A percentile compares a stretch with the other conserved stretches of the same genome.
phyloP scores from a whole-genome alignment of 2,329 filamentous ascomycete genomes.

The Myriosclerotinia scirpicola region DNA sequence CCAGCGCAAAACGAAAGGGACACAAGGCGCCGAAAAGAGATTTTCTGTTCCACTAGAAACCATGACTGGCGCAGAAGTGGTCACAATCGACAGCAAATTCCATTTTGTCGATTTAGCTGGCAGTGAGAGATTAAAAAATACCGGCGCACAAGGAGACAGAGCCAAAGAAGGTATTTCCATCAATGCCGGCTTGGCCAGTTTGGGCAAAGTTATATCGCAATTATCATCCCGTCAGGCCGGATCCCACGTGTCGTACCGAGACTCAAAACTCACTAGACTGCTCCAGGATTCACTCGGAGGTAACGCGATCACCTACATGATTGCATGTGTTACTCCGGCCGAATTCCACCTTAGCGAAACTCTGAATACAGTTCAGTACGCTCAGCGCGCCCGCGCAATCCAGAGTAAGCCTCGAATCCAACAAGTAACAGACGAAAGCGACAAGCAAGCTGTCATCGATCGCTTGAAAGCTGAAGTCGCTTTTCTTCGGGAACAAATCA shows the following conservation, averaged over 20 bases:
- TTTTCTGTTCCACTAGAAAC: conserved; percentile 83
- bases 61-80: conserved; percentile 66
- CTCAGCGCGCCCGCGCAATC: conserved; percentile 90
- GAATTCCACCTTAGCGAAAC: conserved; percentile 98
- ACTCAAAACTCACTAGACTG: conserved; percentile 93
- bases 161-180: conserved; percentile 97
- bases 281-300: conserved; percentile 95
- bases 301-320: conserved; percentile 99
- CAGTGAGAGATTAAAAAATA: conserved; percentile 96
- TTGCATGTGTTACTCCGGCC: conserved; percentile 94
- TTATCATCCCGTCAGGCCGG: conserved; percentile 85
- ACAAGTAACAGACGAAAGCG: conserved; percentile 80
- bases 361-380: conserved; percentile 95
- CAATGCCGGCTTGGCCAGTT: conserved; percentile 89
- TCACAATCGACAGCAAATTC: conserved; percentile 95
- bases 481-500: conserved; percentile 91
- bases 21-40: conserved; percentile 72
- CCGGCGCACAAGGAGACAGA: conserved; percentile 88
- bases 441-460: conserved; percentile 93
- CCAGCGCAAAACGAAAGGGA: conserved; percentile 69
- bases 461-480: conserved; percentile 89
- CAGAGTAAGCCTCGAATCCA: conserved; percentile 98
- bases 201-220: conserved; percentile 98
- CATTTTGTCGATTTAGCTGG: conserved; percentile 98
- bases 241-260: conserved; percentile 93